These are phyloP conservation scores for Rhizopogon salebrosus DNA, from an alignment of 768 basidiomycete genomes.

Conservation along the genomic window DNA sequence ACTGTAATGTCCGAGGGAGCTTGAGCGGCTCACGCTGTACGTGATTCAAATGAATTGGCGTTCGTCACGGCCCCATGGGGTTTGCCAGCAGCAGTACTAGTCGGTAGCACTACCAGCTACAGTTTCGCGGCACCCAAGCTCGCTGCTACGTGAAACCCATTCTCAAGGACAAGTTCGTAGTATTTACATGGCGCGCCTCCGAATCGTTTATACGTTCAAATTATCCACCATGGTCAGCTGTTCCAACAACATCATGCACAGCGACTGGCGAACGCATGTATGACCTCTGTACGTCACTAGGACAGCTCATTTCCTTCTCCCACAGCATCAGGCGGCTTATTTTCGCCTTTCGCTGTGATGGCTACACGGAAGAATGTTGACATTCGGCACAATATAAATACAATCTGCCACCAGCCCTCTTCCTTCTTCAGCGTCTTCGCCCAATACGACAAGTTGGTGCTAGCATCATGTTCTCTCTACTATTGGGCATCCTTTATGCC, in stretches of 20 bases:
- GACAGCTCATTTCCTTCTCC: neutral
- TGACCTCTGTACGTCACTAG: neutral
- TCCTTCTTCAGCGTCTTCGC: neutral
- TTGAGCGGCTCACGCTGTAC: too few species aligned
- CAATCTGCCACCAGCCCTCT: neutral
- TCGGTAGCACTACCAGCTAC: too few species aligned
- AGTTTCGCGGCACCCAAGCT: too few species aligned
- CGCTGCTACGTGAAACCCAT: too few species aligned
- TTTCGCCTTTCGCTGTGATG: neutral
- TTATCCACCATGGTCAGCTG: neutral
- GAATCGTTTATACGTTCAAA: too few species aligned
- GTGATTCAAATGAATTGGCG: too few species aligned
- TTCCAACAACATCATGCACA: neutral
- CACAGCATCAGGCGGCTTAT: neutral
- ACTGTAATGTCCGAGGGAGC: too few species aligned
- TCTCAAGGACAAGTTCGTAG: too few species aligned
- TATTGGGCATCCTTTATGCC: slow-evolving; percentile 6
- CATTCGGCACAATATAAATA: neutral
- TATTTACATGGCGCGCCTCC: too few species aligned
- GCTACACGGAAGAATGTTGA: neutral
- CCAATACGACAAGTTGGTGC: neutral
- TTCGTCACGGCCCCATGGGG: too few species aligned
- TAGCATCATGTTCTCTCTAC: slow-evolving; percentile 5
- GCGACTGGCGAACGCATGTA: neutral
- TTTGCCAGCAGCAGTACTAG: too few species aligned